These are phyloP conservation scores for Mercurialis annua DNA, from an alignment of 345 rosid species.

Conservation along the genomic window DNA sequence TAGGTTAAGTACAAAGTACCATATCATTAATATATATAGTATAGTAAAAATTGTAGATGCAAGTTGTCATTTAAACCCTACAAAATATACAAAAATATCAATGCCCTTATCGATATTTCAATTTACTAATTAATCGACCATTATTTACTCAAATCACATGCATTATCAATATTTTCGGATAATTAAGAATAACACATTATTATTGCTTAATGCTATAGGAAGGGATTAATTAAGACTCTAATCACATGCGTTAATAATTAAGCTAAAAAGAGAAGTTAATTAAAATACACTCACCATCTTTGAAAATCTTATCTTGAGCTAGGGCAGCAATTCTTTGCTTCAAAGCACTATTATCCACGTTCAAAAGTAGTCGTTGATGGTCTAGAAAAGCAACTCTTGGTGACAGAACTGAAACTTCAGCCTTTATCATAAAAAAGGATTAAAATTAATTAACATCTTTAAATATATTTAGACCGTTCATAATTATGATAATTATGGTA, in stretches of 20 bases:
- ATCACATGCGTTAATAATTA: not conserved
- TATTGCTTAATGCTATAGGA: not conserved
- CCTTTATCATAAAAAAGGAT: constrained; percentile 2
- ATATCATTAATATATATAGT: no score
- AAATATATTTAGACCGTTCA: not conserved
- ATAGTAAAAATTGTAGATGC: no score
- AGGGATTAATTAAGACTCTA: not conserved
- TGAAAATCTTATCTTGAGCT: constrained; percentile 36
- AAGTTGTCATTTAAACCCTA: no score
- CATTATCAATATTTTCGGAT: not conserved
- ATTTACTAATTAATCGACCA: not conserved
- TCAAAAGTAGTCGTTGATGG: constrained; percentile 33
- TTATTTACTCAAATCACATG: not conserved
- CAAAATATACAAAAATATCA: no score
- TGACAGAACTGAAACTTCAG: constrained; percentile 33
- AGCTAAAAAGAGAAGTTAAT: not conserved
- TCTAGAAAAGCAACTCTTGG: constrained; percentile 37
- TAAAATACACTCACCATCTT: constrained; percentile 25
- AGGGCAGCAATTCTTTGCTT: constrained; percentile 38
- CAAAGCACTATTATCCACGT: constrained; percentile 34
- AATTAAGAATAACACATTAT: not conserved
- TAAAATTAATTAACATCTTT: not conserved
- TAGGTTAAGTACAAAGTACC: not conserved
- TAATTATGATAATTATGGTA: not conserved
- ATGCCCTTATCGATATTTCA: not conserved